Evolutionary conservation across 257 asterid species (phyloP).

Genomic region (Nicotiana tabacum): DNA sequence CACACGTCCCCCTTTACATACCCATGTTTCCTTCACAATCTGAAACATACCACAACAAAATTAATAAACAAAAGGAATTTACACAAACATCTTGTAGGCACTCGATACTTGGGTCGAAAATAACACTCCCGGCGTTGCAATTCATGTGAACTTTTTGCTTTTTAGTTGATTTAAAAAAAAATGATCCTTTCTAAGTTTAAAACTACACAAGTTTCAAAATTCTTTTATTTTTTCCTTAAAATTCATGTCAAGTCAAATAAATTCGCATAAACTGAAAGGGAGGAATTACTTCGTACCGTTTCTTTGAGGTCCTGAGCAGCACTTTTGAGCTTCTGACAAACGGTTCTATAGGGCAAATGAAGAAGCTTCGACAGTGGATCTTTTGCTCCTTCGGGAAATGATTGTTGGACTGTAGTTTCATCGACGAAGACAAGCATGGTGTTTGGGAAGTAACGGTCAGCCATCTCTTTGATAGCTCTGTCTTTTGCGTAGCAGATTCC

Average conservation of each 20-base stretch:
- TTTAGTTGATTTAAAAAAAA: no score
- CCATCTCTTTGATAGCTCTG: conserved; percentile 27
- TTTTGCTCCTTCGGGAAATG: conserved; percentile 17
- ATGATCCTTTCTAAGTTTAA: no score
- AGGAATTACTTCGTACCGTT: conserved; percentile 20
- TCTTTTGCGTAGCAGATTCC: no score
- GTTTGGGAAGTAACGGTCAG: conserved; percentile 66
- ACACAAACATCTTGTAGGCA: conserved; percentile 7
- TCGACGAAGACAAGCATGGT: conserved; percentile 54
- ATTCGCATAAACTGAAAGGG: neutral
- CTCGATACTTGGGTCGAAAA: neutral
- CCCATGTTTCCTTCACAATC: conserved; percentile 81
- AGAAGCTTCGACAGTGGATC: conserved; percentile 54
- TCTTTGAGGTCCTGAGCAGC: conserved; percentile 60
- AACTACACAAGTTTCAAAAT: no score
- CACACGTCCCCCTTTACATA: conserved; percentile 41
- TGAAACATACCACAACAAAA: conserved; percentile 20
- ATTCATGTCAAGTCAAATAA: neutral
- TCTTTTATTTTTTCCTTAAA: no score
- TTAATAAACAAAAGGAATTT: neutral
- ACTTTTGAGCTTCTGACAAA: conserved; percentile 36
- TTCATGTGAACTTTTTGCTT: no score
- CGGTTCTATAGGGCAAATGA: conserved; percentile 43
- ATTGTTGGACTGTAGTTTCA: conserved; percentile 26
- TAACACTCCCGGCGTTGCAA: neutral